Evolutionary conservation across 495 filamentous ascomycete species (phyloP).

Genomic region (Neurospora sp.): DNA sequence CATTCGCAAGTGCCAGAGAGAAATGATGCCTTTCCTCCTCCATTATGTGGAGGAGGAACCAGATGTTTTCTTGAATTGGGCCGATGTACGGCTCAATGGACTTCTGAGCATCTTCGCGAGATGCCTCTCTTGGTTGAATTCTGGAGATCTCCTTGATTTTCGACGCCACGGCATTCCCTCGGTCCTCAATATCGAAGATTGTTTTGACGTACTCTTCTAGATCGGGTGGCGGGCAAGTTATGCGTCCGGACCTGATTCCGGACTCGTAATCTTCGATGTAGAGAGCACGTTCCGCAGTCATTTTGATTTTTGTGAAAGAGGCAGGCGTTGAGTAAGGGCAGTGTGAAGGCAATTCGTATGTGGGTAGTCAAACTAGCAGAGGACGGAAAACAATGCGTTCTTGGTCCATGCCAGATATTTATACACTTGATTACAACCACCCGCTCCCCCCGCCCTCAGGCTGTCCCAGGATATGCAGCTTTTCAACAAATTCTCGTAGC

Average conservation of each 20-base stretch:
- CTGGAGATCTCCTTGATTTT: no score
- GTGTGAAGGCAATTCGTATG: background rate
- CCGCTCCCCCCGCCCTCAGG: background rate
- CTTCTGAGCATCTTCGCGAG: no score
- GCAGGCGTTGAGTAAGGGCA: background rate
- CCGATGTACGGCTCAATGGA: no score
- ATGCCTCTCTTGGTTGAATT: no score
- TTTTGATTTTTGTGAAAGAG: background rate
- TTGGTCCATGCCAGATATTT: background rate
- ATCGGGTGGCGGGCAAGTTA: background rate
- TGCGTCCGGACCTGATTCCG: background rate
- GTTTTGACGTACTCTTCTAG: background rate
- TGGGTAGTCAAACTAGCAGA: background rate
- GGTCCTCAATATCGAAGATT: background rate
- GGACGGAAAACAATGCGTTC: background rate
- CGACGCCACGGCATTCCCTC: no score
- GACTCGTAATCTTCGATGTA: background rate
- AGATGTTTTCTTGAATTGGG: no score
- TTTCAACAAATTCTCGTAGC: no score
- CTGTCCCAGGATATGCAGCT: no score
- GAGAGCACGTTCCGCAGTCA: background rate
- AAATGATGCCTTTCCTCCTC: no score
- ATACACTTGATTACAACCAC: background rate
- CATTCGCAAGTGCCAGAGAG: no score
- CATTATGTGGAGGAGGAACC: no score